Percentiles rank a stretch among this genome's conserved stretches.
phyloP scores from a whole-genome alignment of 805 yeast species.

The Suhomyces sp. region DNA sequence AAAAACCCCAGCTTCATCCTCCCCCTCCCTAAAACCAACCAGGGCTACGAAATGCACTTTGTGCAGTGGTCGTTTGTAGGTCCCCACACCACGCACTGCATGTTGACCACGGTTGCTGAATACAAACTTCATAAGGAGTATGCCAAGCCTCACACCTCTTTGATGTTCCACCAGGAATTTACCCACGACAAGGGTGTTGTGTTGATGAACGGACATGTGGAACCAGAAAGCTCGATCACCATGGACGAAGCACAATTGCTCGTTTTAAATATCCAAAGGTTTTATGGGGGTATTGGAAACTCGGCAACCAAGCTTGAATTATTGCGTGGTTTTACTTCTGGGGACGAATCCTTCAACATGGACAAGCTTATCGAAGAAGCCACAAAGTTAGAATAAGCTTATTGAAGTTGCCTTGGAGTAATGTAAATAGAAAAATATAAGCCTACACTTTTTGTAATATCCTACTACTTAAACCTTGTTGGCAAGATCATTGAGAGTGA shows the following conservation, averaged over 20 bases:
- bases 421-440: constrained; percentile 21
- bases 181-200: constrained; percentile 57
- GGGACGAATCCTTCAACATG: constrained; percentile 61
- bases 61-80: constrained; percentile 93
- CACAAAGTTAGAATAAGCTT: constrained; percentile 64
- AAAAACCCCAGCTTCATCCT: constrained; percentile 80
- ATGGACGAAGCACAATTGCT: constrained; percentile 76
- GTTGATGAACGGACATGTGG: constrained; percentile 84
- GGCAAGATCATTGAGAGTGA: neutral
- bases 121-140: constrained; percentile 85
- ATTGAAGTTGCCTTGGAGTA: constrained; percentile 58
- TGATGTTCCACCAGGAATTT: constrained; percentile 82
- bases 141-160: constrained; percentile 93
- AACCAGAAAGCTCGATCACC: constrained; percentile 63
- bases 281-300: constrained; percentile 65
- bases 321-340: constrained; percentile 66
- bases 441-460: neutral
- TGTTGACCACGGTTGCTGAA: constrained; percentile 89
- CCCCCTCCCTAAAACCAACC: constrained; percentile 70
- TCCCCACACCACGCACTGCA: constrained; percentile 77
- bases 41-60: constrained; percentile 77
- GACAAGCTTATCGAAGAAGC: constrained; percentile 70
- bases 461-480: neutral
- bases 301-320: constrained; percentile 53
- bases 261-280: constrained; percentile 72